These are phyloP conservation scores for Neurospora sp. DNA, from an alignment of 495 filamentous ascomycete genomes.

Conservation along the genomic window DNA sequence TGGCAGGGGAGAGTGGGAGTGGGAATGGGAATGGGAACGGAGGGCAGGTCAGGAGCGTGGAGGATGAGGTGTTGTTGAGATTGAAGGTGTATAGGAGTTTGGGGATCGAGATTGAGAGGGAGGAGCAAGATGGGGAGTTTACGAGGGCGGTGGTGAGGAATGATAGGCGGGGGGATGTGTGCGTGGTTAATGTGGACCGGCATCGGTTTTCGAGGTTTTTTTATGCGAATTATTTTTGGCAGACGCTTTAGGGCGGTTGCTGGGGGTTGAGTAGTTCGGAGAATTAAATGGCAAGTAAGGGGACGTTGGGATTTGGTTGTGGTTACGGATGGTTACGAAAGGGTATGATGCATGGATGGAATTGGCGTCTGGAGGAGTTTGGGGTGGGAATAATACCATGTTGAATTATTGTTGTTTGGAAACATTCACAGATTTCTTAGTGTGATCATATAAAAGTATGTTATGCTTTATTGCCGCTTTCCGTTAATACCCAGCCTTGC, in stretches of 20 bases:
- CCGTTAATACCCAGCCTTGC: neutral
- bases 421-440: neutral
- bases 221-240: slow-evolving; percentile 95
- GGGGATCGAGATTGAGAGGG: slow-evolving; percentile 80
- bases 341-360: neutral
- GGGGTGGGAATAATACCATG: neutral
- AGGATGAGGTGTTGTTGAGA: slow-evolving; percentile 53
- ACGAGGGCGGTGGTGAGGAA: slow-evolving; percentile 80
- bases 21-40: neutral
- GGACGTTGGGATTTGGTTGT: neutral
- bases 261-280: neutral
- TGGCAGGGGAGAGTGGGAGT: neutral
- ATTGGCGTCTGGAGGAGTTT: neutral
- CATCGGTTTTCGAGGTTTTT: slow-evolving; percentile 78
- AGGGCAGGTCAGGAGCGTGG: slow-evolving; percentile 20
- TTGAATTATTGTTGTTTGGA: neutral
- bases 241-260: slow-evolving; percentile 48
- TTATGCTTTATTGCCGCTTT: neutral
- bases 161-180: slow-evolving; percentile 78
- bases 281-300: neutral
- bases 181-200: slow-evolving; percentile 87
- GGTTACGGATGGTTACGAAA: neutral
- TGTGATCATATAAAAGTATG: neutral
- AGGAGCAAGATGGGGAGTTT: slow-evolving; percentile 63
- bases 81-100: slow-evolving; percentile 86